Evolutionary conservation across 192 early-diverging fungal species (phyloP), one percentile per base, ranked within the genome.

Genomic region (Backusella morwellensis): DNA sequence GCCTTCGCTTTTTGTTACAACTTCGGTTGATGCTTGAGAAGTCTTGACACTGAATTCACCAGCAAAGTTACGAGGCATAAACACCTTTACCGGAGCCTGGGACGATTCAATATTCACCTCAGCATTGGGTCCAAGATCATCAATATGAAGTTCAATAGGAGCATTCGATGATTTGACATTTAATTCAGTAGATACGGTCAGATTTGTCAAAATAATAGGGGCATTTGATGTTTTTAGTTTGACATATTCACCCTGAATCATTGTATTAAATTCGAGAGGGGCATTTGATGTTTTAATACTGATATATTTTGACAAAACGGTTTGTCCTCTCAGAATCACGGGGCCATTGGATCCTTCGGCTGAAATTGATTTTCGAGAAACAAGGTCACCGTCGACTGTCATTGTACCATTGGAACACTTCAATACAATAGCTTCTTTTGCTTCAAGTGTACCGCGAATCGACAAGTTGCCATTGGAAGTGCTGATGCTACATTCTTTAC

Each of bases 101-200:
- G 70, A 47, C 17, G 41, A 35, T 47, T 72, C 70, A 9, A 72
- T 50, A 29, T 19, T 1, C 1, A 72, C 29, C 6, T 23, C 12
- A 12, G 70, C 70, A 0, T 36, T 47, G 9, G 21, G 15, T 32
- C 29, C 42, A 40, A 72, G 41, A 72, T 72, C 70, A 36, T 42
- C 26, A 41, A 72, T 72, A 44, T 72, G 70, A 44, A 72, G 7
- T 21, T 72, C 70, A 4, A 72, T 9, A 44, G 44, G 44, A 44
- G 70, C 40, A 44, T 32, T 32, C 14, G 70, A 50, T 12, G 70
- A 44, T 4, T 50, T 72, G 21, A 72, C 41, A 32, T 23, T 34
- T 15, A 44, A 47, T 44, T 44, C 40, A 44, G 14, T 17, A 29
- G 14, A 40, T 50, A 50, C 21, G 6, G 23, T 29, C 1, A 72